Base-by-base conservation (phyloP, 345 rosid species). In the Populus pruinosa region DNA sequence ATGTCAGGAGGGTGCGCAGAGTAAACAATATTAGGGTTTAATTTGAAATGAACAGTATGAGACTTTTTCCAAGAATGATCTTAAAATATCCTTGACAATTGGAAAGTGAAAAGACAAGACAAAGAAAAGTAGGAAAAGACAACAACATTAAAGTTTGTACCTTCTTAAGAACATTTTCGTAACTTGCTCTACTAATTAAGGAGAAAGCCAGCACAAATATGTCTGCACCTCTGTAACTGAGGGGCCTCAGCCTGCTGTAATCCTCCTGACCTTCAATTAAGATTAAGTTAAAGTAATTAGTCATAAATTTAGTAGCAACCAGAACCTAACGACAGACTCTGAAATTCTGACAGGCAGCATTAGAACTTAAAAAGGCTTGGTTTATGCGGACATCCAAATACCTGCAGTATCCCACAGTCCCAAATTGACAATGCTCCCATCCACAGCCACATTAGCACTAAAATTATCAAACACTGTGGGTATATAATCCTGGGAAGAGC, bases 361-460 rank as follows among this genome's bases (percentile, higher is more conserved):
- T 33, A 14, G 13, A 77, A 69, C 62, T 29, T 66, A 21, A 35
- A 66, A 47, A 50, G 21, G 36, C 16, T 39, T 21, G 23, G 25
- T 2, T 35, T 2, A 12, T 13, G 33, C 14, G 76, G 70, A 69
- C 67, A 70, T 78, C 70, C 10, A 73, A 82, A 66, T 78, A 92
- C 99, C 99, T 82, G 99, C 99, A 83, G 99, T 96, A 71, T 96
- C 99, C 99, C 99, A 96, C n/a, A 93, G 80, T 5, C 99, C 99
- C 87, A 96, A 84, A 81, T 96, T 96, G 38, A 96, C 99, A 70
- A 93, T 89, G 80, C 70, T 93, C 69, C 97, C 99, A 70, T 96
- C 98, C 61, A 93, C 98, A 84, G 96, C 80, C 43, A 96, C 98
- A 84, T 93, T 93, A 59, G 99, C 99, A 86, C 98, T 96, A 89